Evolutionary conservation across 768 basidiomycete species (phyloP).

Genomic region (Neoboletus subvelutipes): DNA sequence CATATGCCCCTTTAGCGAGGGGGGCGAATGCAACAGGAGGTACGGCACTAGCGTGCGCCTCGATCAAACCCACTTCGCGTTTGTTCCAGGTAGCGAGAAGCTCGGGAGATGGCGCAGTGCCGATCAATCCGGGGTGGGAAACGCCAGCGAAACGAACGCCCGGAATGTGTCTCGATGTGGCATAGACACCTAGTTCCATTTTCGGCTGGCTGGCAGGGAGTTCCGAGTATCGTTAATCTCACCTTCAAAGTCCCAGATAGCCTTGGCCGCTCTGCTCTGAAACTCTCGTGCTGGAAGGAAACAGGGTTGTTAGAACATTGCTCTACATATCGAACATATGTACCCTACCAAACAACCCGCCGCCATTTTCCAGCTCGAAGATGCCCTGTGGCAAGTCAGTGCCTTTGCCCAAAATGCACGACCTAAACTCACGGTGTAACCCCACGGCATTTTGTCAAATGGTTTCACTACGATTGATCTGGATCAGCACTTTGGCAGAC

Average conservation of each 20-base stretch:
- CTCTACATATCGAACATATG: background rate
- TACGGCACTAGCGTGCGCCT: constrained; percentile 46
- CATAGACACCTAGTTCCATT: constrained; percentile 53
- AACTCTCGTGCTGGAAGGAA: constrained; percentile 56
- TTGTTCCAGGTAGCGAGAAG: constrained; percentile 73
- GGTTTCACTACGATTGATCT: constrained; percentile 45
- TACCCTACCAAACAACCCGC: constrained; percentile 62
- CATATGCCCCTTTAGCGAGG: constrained; percentile 56
- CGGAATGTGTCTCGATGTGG: constrained; percentile 73
- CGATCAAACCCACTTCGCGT: constrained; percentile 66
- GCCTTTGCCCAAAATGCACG: too few species aligned
- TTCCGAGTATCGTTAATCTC: background rate
- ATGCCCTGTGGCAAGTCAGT: constrained; percentile 51
- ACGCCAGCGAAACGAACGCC: constrained; percentile 79
- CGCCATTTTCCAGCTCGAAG: constrained; percentile 72
- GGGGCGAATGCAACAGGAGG: constrained; percentile 71
- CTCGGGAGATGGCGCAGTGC: constrained; percentile 73
- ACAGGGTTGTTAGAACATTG: background rate
- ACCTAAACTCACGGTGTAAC: constrained; percentile 54
- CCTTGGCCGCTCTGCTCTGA: constrained; percentile 69
- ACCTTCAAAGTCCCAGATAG: constrained; percentile 81
- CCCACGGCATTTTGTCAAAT: constrained; percentile 80
- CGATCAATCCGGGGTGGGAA: constrained; percentile 74
- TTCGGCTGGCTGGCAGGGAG: background rate
- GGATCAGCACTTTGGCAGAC: background rate